Evolutionary conservation across 371 early-diverging fungal genomes (phyloP).

Genomic region (Zopfochytrium polystomum): DNA sequence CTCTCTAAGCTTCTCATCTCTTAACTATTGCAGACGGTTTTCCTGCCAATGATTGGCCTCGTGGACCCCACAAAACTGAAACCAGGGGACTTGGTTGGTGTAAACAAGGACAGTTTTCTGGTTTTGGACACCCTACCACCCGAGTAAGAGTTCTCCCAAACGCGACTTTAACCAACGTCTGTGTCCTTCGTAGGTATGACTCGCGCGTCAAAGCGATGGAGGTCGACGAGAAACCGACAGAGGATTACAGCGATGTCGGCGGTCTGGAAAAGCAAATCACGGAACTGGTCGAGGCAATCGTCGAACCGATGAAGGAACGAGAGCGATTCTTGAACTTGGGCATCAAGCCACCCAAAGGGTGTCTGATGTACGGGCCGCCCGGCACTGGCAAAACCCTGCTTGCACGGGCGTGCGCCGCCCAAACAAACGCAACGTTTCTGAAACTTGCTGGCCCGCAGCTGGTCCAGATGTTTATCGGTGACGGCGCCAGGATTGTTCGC

Average conservation of each 20-base stretch:
- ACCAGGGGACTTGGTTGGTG: constrained; percentile 98
- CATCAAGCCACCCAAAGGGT: constrained; percentile 98
- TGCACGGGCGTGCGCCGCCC: constrained; percentile 98
- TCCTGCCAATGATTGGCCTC: constrained; percentile 97
- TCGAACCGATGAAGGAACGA: constrained; percentile 96
- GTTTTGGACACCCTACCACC: constrained; percentile 98
- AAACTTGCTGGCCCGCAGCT: constrained; percentile 98
- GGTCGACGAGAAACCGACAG: constrained; percentile 99
- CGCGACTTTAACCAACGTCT: background rate
- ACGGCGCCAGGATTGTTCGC: constrained; percentile 98
- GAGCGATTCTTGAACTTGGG: constrained; percentile 96
- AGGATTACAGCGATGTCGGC: constrained; percentile 99
- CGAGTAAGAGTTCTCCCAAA: constrained; percentile 62
- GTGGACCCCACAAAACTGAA: constrained; percentile 90
- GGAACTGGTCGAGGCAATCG: constrained; percentile 98
- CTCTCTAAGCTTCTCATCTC: too few species aligned
- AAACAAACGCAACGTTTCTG: constrained; percentile 94
- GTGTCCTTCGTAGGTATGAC: constrained; percentile 71
- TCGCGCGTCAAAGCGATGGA: constrained; percentile 99
- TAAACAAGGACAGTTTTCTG: constrained; percentile 99
- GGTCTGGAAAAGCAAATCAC: constrained; percentile 99
- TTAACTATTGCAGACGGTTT: constrained; percentile 71
- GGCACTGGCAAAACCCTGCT: constrained; percentile 93
- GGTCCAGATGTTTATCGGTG: constrained; percentile 99
- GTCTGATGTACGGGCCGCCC: constrained; percentile 98